Evolutionary conservation across 495 filamentous ascomycete genomes (phyloP), one percentile per base, ranked within the genome.

Genomic region (Choiromyces venosus): DNA sequence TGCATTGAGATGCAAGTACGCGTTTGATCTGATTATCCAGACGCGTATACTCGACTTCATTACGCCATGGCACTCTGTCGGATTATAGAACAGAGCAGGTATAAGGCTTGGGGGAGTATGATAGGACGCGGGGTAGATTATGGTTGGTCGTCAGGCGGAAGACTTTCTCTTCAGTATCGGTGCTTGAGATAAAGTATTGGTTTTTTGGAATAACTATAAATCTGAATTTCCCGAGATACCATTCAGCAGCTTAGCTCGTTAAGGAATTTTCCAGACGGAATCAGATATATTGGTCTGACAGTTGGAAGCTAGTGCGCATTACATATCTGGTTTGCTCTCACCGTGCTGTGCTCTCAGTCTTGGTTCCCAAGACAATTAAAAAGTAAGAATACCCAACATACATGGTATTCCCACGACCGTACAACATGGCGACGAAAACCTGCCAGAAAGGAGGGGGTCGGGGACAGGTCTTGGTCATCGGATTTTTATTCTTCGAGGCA

Each of bases 21-120:
- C 67, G 37, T 77, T 70, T 66, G 74, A 72, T 38, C 66, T 70
- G 66, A 71, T 76, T 73, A 40, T 66, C 44, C 69, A 14, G 46
- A 66, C 69, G 29, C 65, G 68, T 65, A 69, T 66, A 40, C 56
- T 38, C 33, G 76, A 67, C 66, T 42, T 29, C 25, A 14, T 29
- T 29, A 29, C 52, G 8, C 52, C 52, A 61, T 14, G 25, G 52
- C 52, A 1, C n/a, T 61, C 52, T 61, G 29, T 29, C 52, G 10
- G 52, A 12, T 14, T 29, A 61, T 61, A 61, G 25, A 61, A 61
- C n/a, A 29, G 52, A 29, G 52, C 9, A 29, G n/a, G n/a, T 61
- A 61, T 29, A 29, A 10, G n/a, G 52, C 52, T 29, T 25, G 10
- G 25, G 52, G 25, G n/a, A n/a, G n/a, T 5, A 25, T 61, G 25